phyloP scores from a whole-genome alignment of 495 filamentous ascomycete genomes.

The Talaromyces adpressus region DNA sequence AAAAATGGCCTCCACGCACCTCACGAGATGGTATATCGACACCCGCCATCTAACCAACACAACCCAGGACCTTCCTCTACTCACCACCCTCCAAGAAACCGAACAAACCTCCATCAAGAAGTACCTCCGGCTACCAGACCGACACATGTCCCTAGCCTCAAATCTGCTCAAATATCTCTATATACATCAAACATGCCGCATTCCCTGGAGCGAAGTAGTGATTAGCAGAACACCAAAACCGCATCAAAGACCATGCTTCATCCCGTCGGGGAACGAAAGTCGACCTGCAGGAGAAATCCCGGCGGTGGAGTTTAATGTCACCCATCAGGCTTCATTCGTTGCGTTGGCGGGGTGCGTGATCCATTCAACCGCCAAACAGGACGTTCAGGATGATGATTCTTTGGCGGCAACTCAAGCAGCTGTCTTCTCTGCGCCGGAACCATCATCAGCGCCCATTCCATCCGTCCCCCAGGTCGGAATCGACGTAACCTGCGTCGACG shows the following conservation, averaged over 20 bases:
- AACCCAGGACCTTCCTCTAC: constrained; percentile 26
- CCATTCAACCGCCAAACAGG: not conserved
- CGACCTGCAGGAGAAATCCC: constrained; percentile 15
- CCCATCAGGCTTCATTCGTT: constrained; percentile 78
- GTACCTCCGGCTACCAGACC: constrained; percentile 33
- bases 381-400: not conserved
- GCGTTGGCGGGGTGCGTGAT: constrained; percentile 45
- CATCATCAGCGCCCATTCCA: constrained; percentile 10
- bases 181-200: constrained; percentile 51
- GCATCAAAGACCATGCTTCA: constrained; percentile 56
- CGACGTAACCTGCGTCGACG: constrained; percentile 70
- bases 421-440: constrained; percentile 16
- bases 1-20: not conserved
- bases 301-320: constrained; percentile 76
- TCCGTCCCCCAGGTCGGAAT: constrained; percentile 43
- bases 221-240: constrained; percentile 55
- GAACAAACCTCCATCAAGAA: constrained; percentile 30
- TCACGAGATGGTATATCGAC: constrained; percentile 38
- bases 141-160: constrained; percentile 56
- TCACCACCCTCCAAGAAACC: constrained; percentile 24
- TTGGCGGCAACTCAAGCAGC: constrained; percentile 2
- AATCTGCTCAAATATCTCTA: constrained; percentile 73
- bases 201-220: constrained; percentile 58
- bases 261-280: constrained; percentile 25
- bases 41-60: constrained; percentile 26